Base-by-base conservation (phyloP, 2,329 filamentous ascomycete genomes). In the Sporothrix brasiliensis region DNA sequence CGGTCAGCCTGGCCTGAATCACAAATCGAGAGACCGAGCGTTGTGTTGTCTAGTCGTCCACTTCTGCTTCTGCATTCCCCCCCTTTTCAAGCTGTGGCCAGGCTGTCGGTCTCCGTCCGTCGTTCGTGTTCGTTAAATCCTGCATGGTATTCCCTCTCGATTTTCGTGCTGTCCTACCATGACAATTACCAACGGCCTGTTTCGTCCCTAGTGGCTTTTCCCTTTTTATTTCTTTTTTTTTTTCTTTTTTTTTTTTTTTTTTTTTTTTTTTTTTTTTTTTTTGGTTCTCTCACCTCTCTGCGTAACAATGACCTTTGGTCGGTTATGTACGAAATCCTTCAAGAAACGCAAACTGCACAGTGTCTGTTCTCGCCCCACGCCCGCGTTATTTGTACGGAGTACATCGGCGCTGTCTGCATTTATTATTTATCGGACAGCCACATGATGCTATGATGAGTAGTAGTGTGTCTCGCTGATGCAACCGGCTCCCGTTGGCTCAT, bases 401-500 rank as follows among this genome's bases (percentile, higher is more conserved):
- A 50, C 14, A n/a, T 49, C 21, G 21, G 21, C 24, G 13, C 39
- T 47, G n/a, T 30, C 44, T 34, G 27, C 44, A 13, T 34, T 21
- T n/a, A 52, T 34, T 21, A 66, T 14, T 50, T 66, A 24, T 34
- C 65, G 65, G 65, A 34, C 44, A 54, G 65, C 34, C 65, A 24
- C 65, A 67, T 67, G 65, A 67, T 54, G 50, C 65, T n/a, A n/a
- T 66, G 63, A 34, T 66, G 63, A 66, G 63, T 52, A 27, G 44
- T 52, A 3, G 44, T 54, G 34, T 61, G 56, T 24, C 30, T 60
- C 4, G 56, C 39, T 61, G 10, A 54, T 16, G n/a, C 34, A 1
- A 54, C 50, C 39, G 34, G 34, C 50, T 67, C 65, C 50, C 49
- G 65, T 44, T 67, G 21, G 50, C 34, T 27, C 49, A 16, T 24